A percentile compares a stretch with the other conserved stretches of the same genome.
Evolutionary conservation across 2,329 filamentous ascomycete species (phyloP).

Genomic region (Alternaria burnsii): DNA sequence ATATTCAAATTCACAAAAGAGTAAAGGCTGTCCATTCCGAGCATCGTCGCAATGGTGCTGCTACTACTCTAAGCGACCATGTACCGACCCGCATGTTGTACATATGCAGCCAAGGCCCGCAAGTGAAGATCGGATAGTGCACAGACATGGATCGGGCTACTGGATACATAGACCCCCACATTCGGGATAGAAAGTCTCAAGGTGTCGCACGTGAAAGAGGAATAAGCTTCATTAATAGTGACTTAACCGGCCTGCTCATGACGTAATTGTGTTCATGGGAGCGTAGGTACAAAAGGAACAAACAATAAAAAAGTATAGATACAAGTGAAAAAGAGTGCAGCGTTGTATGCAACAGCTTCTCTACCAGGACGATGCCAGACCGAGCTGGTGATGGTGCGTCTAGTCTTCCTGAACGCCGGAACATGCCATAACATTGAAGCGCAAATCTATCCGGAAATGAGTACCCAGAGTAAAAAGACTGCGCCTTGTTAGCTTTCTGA

Average conservation of each 20-base stretch:
- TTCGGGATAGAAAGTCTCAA: neutral
- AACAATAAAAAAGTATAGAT: conserved; percentile 16
- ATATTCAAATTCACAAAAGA: neutral
- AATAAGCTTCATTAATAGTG: conserved; percentile 22
- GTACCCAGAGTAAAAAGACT: conserved; percentile 69
- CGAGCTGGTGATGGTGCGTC: conserved; percentile 21
- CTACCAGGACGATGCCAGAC: conserved; percentile 10
- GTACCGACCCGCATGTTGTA: conserved; percentile 22
- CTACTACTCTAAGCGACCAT: conserved; percentile 10
- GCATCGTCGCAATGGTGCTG: neutral
- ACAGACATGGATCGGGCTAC: conserved; percentile 15
- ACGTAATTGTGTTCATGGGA: conserved; percentile 7
- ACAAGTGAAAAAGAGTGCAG: conserved; percentile 16
- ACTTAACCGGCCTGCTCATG: conserved; percentile 4
- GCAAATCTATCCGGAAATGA: conserved; percentile 64
- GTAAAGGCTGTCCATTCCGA: neutral
- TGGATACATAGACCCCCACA: neutral
- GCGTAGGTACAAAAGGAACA: conserved; percentile 5
- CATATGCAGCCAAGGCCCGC: conserved; percentile 29
- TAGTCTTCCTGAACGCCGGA: conserved; percentile 34
- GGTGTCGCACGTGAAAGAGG: neutral
- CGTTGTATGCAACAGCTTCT: conserved; percentile 19
- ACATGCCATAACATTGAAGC: conserved; percentile 12
- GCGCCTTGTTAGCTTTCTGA: conserved; percentile 23
- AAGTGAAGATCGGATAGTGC: conserved; percentile 6